Conservation (phyloP, 106 monocot species). For the Posidonia australis region DNA sequence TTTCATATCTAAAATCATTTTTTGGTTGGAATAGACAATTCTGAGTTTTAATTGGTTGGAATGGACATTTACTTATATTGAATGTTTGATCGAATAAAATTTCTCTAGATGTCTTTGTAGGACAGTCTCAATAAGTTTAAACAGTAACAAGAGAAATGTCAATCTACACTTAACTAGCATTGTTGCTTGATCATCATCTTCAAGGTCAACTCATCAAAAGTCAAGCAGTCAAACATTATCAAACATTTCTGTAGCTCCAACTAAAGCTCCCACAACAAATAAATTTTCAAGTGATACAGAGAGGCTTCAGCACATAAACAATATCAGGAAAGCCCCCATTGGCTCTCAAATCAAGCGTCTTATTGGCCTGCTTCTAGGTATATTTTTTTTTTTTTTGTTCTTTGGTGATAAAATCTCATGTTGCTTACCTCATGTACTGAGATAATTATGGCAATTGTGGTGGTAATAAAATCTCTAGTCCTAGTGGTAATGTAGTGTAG, state of each 20-base stretch:
- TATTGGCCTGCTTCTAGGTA: slow-evolving; percentile 70
- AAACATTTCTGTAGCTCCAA: slow-evolving; percentile 13
- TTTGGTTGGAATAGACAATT: too few species aligned
- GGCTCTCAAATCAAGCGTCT: slow-evolving; percentile 87
- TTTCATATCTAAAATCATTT: too few species aligned
- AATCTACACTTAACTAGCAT: slow-evolving; percentile 64
- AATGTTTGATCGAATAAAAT: too few species aligned
- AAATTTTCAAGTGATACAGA: slow-evolving; percentile 94
- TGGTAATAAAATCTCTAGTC: too few species aligned
- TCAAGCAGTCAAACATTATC: neutral
- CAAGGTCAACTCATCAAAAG: slow-evolving; percentile 26
- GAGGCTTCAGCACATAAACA: slow-evolving; percentile 83
- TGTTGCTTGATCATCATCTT: slow-evolving; percentile 25
- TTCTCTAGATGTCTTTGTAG: slow-evolving; percentile 58
- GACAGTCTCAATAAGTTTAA: slow-evolving; percentile 78
- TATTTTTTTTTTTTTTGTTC: slow-evolving; percentile 1
- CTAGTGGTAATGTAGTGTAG: too few species aligned
- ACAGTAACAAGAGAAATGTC: slow-evolving; percentile 83
- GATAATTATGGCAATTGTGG: too few species aligned
- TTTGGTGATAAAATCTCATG: neutral
- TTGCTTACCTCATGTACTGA: too few species aligned
- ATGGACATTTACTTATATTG: too few species aligned
- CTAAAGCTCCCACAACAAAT: slow-evolving; percentile 23
- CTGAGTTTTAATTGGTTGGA: too few species aligned
- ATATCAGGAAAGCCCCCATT: slow-evolving; percentile 75